Evolutionary conservation across 345 rosid species (phyloP), one percentile per base, ranked within the genome.

Genomic region (Citrus inodora): DNA sequence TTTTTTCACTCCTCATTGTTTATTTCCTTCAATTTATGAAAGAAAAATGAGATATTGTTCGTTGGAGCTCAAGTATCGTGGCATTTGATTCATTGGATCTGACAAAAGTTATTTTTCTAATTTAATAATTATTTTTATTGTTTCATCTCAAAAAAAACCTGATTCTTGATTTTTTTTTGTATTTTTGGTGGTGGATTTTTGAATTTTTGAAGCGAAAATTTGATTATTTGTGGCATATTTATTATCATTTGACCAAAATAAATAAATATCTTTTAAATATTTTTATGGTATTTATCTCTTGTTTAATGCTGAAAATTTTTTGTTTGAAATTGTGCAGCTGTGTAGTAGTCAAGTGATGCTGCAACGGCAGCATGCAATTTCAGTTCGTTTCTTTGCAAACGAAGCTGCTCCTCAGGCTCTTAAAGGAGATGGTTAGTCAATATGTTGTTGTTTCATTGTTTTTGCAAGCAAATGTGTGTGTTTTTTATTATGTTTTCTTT

Each of bases 351-450:
- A 79, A 40, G 84, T 81, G 17, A 42, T 89, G 71, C 72, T 90
- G 77, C 92, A 84, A 42, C 87, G 83, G 82, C 90, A 91, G 13
- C 84, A 73, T 84, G 86, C 82, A 59, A 51, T 88, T 76, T 87
- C 92, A 4, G 87, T 92, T 25, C 97, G 98, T 24, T 91, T 78
- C 76, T 96, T 85, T 62, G 92, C 98, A 25, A 90, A 90, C 77
- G 93, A 86, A 83, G 90, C 97, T 83, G 89, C 93, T 79, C 92
- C 91, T 67, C 59, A 87, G 14, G 82, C 87, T 7, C 90, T 88
- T 30, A 92, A 89, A 83, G 99, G 99, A 89, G 99, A 94, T 82
- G 92, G 98, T 96, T 79, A 35, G 97, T 87, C 28, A 38, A 35
- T 80, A 46, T 51, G 21, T 70, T 5, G 56, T 6, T 75, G 2